Percentiles rank a stretch among this genome's conserved stretches.
Evolutionary conservation across 176 grass and related monocot genomes (phyloP).

Genomic region (Bolboschoenus planiculmis): DNA sequence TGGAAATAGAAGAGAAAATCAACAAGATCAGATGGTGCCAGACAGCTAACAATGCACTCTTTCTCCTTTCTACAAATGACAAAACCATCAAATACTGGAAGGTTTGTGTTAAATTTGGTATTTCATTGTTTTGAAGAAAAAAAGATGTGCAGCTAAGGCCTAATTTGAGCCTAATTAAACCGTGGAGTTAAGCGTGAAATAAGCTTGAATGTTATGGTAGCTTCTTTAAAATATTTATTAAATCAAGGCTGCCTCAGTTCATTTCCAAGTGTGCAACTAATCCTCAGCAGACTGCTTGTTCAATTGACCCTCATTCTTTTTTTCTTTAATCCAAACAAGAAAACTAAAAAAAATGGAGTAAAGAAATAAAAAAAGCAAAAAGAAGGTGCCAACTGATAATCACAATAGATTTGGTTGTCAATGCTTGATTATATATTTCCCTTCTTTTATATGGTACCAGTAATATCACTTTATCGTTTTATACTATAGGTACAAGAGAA

Average conservation of each 20-base stretch:
- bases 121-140: neutral
- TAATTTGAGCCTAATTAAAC: neutral
- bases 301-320: neutral
- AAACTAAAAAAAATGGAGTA: neutral
- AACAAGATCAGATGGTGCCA: conserved; percentile 88
- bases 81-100: conserved; percentile 97
- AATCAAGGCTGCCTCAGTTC: neutral
- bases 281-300: neutral
- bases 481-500: conserved; percentile 75
- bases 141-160: neutral
- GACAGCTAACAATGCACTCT: conserved; percentile 55
- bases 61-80: conserved; percentile 81
- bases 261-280: neutral
- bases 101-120: conserved; percentile 31
- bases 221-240: neutral
- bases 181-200: neutral
- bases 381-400: neutral
- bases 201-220: neutral
- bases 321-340: neutral
- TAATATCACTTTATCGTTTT: neutral
- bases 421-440: neutral
- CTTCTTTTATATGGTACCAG: neutral
- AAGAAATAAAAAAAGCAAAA: neutral
- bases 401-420: neutral
- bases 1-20: conserved; percentile 98